Evolutionary conservation across 2,329 filamentous ascomycete species (phyloP).

Genomic region (Calonectria multiphialidica): DNA sequence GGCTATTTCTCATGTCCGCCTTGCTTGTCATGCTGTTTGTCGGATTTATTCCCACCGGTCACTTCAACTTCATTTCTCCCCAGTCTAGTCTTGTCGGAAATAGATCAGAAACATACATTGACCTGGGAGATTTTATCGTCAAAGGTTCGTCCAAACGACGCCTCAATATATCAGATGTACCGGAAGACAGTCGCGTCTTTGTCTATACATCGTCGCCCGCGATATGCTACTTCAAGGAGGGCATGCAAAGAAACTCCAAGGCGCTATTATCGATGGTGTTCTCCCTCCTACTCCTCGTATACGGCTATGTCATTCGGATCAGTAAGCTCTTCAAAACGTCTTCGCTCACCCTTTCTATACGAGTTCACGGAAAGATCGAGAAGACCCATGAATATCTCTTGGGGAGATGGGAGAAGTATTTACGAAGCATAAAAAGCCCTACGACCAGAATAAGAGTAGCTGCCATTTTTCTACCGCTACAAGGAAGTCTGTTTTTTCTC

Average conservation of each 20-base stretch:
- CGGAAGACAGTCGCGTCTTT: background rate
- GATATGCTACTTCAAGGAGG: background rate
- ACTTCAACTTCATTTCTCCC: background rate
- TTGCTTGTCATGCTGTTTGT: background rate
- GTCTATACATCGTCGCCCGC: background rate
- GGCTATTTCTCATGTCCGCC: background rate
- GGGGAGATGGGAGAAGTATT: background rate
- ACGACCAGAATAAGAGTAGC: background rate
- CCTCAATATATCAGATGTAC: background rate
- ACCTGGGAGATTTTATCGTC: background rate
- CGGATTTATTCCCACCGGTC: background rate
- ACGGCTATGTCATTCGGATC: background rate
- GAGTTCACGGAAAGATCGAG: background rate
- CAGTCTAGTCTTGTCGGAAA: background rate
- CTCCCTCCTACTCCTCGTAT: background rate
- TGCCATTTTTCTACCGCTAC: background rate
- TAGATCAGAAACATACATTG: background rate
- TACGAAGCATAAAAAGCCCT: background rate
- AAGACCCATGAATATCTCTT: background rate
- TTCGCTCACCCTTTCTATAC: background rate
- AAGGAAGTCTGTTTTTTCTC: background rate
- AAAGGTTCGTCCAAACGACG: background rate
- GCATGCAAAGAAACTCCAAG: background rate
- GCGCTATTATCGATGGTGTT: background rate
- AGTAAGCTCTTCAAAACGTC: background rate